Conservation (phyloP, 257 asterid genomes). For the Scutellaria galericulata region DNA sequence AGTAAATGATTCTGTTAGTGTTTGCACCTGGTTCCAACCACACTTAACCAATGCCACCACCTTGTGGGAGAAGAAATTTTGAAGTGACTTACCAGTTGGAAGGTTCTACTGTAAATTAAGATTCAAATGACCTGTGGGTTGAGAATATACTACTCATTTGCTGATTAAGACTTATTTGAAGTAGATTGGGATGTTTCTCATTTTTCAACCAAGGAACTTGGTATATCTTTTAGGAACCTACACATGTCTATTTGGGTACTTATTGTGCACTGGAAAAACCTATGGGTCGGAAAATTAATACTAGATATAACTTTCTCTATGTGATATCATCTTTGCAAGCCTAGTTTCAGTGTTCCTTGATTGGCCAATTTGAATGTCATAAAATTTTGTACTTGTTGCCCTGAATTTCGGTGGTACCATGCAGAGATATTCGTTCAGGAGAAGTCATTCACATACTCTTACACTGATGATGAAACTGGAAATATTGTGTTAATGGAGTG, state of each 20-base stretch:
- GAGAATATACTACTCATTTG: background rate
- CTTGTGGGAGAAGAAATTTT: conserved; percentile 10
- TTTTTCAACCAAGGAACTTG: background rate
- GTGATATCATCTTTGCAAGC: conserved; percentile 24
- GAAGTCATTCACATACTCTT: conserved; percentile 70
- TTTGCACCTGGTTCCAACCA: conserved; percentile 10
- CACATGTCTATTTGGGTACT: conserved; percentile 17
- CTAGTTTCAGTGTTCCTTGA: conserved; percentile 15
- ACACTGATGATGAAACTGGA: conserved; percentile 86
- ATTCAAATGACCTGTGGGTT: too few species aligned
- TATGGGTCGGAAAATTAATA: conserved; percentile 19
- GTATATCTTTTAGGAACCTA: conserved; percentile 23
- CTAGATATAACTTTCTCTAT: conserved; percentile 16
- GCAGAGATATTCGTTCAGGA: conserved; percentile 83
- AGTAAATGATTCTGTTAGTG: conserved; percentile 10
- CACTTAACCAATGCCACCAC: conserved; percentile 2
- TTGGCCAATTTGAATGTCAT: conserved; percentile 18
- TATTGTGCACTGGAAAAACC: conserved; percentile 14
- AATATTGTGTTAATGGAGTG: conserved; percentile 87
- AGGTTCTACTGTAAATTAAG: background rate
- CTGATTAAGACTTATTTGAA: conserved; percentile 1
- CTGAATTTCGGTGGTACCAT: conserved; percentile 36
- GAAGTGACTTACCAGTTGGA: background rate
- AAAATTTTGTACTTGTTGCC: background rate
- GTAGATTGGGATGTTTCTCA: conserved; percentile 6